Percentiles rank a stretch among this genome's conserved stretches.
These are phyloP conservation scores for Cladosporium cucumerinum DNA, from an alignment of 2,329 filamentous ascomycete species.

Conservation along the genomic window DNA sequence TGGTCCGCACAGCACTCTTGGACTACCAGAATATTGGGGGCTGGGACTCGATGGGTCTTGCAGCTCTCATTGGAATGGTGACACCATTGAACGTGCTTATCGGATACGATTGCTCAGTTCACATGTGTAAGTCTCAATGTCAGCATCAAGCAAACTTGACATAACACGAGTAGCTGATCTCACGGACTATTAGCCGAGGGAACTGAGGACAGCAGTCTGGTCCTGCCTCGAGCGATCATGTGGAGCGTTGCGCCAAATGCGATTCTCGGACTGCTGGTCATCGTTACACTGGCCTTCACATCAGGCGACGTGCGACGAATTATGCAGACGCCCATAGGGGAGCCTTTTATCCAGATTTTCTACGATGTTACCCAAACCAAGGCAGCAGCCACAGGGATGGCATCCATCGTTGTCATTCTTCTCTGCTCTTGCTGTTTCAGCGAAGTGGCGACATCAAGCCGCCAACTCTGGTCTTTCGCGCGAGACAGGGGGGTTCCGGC, in stretches of 20 bases:
- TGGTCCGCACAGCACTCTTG: constrained; percentile 19
- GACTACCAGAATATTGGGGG: constrained; percentile 25
- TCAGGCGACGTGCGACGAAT: constrained; percentile 33
- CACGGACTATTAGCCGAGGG: constrained; percentile 23
- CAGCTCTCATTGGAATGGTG: constrained; percentile 41
- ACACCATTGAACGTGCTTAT: constrained; percentile 26
- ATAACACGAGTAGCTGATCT: neutral
- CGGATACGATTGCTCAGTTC: constrained; percentile 26
- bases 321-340: constrained; percentile 24
- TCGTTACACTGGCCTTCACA: constrained; percentile 35
- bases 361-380: constrained; percentile 34
- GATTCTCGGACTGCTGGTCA: constrained; percentile 24
- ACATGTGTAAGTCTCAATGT: constrained; percentile 23
- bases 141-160: neutral
- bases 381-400: constrained; percentile 33
- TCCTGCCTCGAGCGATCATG: constrained; percentile 24
- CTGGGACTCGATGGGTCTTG: constrained; percentile 36
- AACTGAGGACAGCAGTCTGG: constrained; percentile 21
- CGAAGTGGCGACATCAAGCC: constrained; percentile 38
- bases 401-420: constrained; percentile 34
- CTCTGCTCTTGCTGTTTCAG: constrained; percentile 33
- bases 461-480: constrained; percentile 41
- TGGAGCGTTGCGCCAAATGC: constrained; percentile 23
- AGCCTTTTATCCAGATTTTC: constrained; percentile 37
- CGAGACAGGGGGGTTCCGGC: constrained; percentile 36